Evolutionary conservation across 2,329 filamentous ascomycete species (phyloP), one percentile per base, ranked within the genome.

Genomic region (Canariomyces notabilis): DNA sequence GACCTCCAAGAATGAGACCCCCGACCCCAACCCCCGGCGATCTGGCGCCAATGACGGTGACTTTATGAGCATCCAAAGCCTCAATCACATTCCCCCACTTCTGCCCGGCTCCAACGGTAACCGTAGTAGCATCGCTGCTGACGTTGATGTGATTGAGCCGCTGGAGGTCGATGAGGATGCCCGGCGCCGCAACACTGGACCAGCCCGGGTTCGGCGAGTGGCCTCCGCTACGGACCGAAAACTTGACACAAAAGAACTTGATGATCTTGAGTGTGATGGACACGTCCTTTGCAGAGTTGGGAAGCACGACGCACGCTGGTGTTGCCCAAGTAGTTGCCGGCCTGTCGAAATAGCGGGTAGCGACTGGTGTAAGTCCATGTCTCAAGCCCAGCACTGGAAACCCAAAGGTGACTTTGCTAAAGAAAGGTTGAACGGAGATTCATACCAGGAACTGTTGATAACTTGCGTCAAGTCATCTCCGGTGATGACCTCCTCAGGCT

Each of bases 221-320:
- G 22, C 41, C 41, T 2, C 41, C 33, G 41, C 41, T 44, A 12
- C 34, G 21, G 4, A 44, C 22, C 4, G 41, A 33, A 31, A 44
- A 43, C 6, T 8, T 20, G 15, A 42, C 39, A 11, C 22, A 18
- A 19, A 42, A 42, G 5, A 21, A 19, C 18, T 6, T 2, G 14
- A 34, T 33, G 29, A 33, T 42, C 29, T n/a, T 4, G 12, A 42
- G 39, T 8, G 16, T 19, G 5, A 18, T 6, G 8, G 39, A 21
- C 12, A 42, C 5, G 4, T 11, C 2, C 19, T 34, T 9, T 18
- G 39, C 39, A 9, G 29, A 23, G 18, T 11, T 26, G 22, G 22
- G 22, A 6, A 6, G 22, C 6, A 26, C 11, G 22, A 26, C 22
- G 22, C 22, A 26, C 22, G 22, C 6, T 11, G 22, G 22, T 6